Evolutionary conservation across 495 filamentous ascomycete genomes (phyloP).

Genomic region (Aspergillus sclerotiicarbonarius): DNA sequence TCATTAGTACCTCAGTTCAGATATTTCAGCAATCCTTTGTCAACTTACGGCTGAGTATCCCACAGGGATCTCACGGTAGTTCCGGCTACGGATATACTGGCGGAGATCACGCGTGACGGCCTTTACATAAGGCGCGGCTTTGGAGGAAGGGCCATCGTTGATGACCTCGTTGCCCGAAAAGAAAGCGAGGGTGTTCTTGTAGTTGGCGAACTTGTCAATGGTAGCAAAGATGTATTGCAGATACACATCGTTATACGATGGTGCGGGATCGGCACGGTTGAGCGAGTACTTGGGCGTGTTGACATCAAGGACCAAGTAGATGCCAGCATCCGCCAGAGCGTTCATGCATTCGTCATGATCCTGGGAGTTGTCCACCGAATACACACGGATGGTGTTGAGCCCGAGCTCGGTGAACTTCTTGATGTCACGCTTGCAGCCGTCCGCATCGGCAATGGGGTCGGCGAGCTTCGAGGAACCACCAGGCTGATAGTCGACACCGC

Average conservation of each 20-base stretch:
- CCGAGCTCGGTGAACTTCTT: conserved; percentile 78
- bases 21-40: background rate
- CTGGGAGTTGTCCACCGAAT: conserved; percentile 84
- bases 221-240: conserved; percentile 93
- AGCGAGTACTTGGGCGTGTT: conserved; percentile 78
- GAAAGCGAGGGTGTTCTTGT: conserved; percentile 88
- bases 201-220: conserved; percentile 82
- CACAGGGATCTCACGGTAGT: conserved; percentile 78
- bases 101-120: conserved; percentile 90
- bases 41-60: conserved; percentile 75
- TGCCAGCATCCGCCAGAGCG: conserved; percentile 75
- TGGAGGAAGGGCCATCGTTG: conserved; percentile 75
- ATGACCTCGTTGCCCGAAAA: conserved; percentile 98
- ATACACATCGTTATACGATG: conserved; percentile 89
- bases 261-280: conserved; percentile 70
- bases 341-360: conserved; percentile 86
- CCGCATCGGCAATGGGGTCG: conserved; percentile 76
- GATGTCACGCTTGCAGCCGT: conserved; percentile 79
- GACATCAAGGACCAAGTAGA: conserved; percentile 88
- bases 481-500: conserved; percentile 94
- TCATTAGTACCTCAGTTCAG: conserved; percentile 3
- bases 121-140: conserved; percentile 83
- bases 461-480: conserved; percentile 75
- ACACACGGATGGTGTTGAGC: conserved; percentile 89
- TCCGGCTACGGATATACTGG: conserved; percentile 73